These are phyloP conservation scores for Cutaneotrichosporon mucoides DNA, from an alignment of 1,284 basidiomycete species.

Conservation along the genomic window DNA sequence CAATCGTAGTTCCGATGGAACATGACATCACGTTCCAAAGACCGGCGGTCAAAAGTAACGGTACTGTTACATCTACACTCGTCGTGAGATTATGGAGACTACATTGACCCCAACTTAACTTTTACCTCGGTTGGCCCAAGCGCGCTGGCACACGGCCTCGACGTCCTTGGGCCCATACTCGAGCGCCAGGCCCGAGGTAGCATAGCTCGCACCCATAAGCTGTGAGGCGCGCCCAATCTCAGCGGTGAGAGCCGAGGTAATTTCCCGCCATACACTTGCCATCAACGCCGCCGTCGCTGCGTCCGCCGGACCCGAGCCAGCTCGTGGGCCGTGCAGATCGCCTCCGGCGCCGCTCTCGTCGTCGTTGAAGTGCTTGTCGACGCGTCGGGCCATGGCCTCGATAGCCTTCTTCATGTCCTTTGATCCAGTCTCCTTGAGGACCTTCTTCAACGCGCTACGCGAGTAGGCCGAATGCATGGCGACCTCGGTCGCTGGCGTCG, in stretches of 20 bases:
- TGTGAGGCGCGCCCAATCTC: conserved; percentile 66
- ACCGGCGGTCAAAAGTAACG: no score
- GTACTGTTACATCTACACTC: no score
- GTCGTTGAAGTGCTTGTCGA: conserved; percentile 82
- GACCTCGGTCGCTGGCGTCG: conserved; percentile 69
- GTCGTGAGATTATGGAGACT: no score
- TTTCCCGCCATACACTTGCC: conserved; percentile 79
- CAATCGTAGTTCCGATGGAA: no score
- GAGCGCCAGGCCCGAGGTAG: conserved; percentile 62
- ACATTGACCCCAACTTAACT: no score
- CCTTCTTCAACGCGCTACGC: conserved; percentile 72
- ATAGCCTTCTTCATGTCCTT: conserved; percentile 83
- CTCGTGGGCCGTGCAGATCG: background rate
- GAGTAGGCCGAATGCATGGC: conserved; percentile 71
- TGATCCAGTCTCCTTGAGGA: conserved; percentile 74
- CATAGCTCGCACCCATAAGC: conserved; percentile 71
- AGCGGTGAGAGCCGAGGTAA: conserved; percentile 71
- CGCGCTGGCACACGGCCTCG: conserved; percentile 61
- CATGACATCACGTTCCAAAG: no score
- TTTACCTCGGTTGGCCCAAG: background rate
- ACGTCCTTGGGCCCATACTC: conserved; percentile 75
- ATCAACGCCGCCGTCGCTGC: conserved; percentile 60
- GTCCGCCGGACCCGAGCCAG: conserved; percentile 4
- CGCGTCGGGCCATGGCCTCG: conserved; percentile 80
- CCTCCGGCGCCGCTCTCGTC: conserved; percentile 27